phyloP scores from a whole-genome alignment of 2,329 filamentous ascomycete genomes.

The Sarocladium brachiariae region DNA sequence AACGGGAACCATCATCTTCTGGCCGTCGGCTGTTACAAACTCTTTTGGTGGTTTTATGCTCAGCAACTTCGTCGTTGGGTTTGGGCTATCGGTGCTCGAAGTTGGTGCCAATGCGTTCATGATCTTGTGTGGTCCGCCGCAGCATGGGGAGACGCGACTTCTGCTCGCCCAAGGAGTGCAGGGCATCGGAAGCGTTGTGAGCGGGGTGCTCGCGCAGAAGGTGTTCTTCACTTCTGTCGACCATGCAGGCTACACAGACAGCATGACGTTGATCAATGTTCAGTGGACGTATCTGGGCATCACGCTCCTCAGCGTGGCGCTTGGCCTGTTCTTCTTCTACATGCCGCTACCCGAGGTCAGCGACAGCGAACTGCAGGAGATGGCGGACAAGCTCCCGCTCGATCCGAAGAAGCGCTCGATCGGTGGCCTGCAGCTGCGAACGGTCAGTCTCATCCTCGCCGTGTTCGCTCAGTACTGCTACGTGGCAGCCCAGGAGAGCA shows the following conservation, averaged over 20 bases:
- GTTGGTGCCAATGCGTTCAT: conserved; percentile 74
- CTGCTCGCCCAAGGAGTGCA: conserved; percentile 72
- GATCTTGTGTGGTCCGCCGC: conserved; percentile 63
- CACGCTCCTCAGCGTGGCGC: conserved; percentile 62
- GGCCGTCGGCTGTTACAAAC: conserved; percentile 68
- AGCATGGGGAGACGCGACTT: conserved; percentile 67
- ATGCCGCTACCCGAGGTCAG: conserved; percentile 58
- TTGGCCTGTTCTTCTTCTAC: conserved; percentile 64
- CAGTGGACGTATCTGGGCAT: conserved; percentile 85
- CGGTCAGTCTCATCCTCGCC: conserved; percentile 58
- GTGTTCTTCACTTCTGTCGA: conserved; percentile 63
- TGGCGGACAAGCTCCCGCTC: conserved; percentile 40
- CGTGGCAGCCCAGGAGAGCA: conserved; percentile 64
- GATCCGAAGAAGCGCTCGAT: conserved; percentile 41
- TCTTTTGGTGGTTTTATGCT: conserved; percentile 75
- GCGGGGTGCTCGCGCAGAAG: conserved; percentile 63
- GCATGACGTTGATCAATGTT: conserved; percentile 58
- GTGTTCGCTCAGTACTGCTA: conserved; percentile 74
- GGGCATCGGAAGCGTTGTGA: conserved; percentile 66
- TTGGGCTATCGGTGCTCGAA: conserved; percentile 69
- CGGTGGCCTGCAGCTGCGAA: conserved; percentile 46
- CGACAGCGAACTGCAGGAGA: conserved; percentile 46
- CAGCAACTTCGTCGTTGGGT: conserved; percentile 67
- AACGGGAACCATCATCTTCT: conserved; percentile 75
- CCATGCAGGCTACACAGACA: conserved; percentile 18